Conservation (phyloP, 75 land plant species). For the Picea sitchensis region DNA sequence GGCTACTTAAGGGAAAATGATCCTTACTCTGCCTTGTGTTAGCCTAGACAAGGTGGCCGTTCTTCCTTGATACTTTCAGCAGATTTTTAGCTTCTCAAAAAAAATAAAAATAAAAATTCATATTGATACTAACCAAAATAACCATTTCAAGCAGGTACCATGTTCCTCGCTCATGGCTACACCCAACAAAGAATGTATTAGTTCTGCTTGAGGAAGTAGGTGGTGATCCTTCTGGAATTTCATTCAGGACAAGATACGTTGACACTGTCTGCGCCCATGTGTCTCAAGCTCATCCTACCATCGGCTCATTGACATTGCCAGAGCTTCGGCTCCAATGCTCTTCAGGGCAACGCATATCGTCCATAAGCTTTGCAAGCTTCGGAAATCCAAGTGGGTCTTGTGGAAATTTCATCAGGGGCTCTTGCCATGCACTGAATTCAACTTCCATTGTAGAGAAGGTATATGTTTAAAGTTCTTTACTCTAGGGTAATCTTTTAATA, state of each 20-base stretch:
- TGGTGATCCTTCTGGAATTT: constrained; percentile 21
- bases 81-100: too few relatives aligned
- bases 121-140: too few relatives aligned
- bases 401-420: constrained; percentile 25
- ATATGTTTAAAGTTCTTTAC: background rate
- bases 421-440: constrained; percentile 22
- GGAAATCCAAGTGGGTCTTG: constrained; percentile 32
- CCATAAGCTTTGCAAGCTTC: constrained; percentile 31
- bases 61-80: too few relatives aligned
- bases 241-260: constrained; percentile 14
- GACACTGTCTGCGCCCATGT: constrained; percentile 15
- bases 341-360: constrained; percentile 34
- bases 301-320: constrained; percentile 28
- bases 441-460: constrained; percentile 20
- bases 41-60: too few relatives aligned
- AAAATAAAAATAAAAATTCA: too few relatives aligned
- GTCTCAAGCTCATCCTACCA: constrained; percentile 9
- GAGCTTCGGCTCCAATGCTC: constrained; percentile 51
- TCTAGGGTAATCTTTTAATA: too few relatives aligned
- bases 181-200: constrained; percentile 15
- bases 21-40: too few relatives aligned
- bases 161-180: constrained; percentile 23
- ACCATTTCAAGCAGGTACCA: constrained; percentile 19
- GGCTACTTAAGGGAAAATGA: too few relatives aligned
- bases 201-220: constrained; percentile 24